Evolutionary conservation across 306 rosid species (phyloP).

Genomic region (Corylus heterophylla): DNA sequence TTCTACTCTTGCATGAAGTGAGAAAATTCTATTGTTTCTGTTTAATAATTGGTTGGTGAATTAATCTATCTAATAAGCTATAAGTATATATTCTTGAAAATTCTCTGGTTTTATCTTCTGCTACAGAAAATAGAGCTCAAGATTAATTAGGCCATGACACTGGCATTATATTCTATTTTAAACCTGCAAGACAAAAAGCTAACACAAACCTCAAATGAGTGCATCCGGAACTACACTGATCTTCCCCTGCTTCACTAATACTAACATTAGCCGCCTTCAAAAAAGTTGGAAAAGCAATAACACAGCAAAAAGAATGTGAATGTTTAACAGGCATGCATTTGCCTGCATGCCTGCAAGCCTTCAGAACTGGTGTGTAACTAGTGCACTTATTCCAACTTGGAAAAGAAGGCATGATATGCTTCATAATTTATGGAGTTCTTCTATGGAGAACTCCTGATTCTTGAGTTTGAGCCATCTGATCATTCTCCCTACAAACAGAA

Average conservation of each 20-base stretch:
- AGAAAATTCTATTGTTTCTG: neutral
- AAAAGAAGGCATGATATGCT: neutral
- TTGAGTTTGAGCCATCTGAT: slow-evolving; percentile 2
- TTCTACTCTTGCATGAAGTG: neutral
- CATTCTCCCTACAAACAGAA: slow-evolving; percentile 14
- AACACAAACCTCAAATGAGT: neutral
- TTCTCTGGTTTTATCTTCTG: neutral
- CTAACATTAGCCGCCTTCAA: neutral
- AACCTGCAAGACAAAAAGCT: neutral
- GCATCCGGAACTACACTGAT: neutral
- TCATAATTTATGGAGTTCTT: slow-evolving; percentile 11
- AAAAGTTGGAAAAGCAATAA: slow-evolving; percentile 2
- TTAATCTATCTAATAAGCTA: too few relatives aligned
- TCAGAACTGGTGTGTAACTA: neutral
- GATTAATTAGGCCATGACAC: neutral
- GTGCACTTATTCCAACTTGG: slow-evolving; percentile 13
- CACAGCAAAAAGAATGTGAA: neutral
- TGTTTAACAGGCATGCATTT: neutral
- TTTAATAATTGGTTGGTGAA: too few relatives aligned
- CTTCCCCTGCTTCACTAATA: neutral
- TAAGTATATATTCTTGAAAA: neutral
- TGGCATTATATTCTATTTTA: neutral
- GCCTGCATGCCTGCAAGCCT: neutral
- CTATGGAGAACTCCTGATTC: slow-evolving; percentile 31
- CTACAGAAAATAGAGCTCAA: neutral